Evolutionary conservation across 2,329 filamentous ascomycete species (phyloP).

Genomic region (Ophiocordyceps camponoti-saundersi): DNA sequence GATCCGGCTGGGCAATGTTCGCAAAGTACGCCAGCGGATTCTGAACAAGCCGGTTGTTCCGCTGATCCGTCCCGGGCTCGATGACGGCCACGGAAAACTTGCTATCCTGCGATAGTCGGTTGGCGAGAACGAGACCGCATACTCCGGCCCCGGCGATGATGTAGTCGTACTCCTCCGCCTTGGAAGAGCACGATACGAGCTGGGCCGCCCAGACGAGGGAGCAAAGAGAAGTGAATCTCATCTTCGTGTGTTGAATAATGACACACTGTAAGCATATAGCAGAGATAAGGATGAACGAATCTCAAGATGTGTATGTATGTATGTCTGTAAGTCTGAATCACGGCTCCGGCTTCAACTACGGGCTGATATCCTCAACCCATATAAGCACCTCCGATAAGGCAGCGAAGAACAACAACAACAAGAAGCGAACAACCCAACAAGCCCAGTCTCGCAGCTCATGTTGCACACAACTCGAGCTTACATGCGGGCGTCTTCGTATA

Average conservation of each 20-base stretch:
- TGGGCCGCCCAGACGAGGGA: not conserved
- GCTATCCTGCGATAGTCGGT: constrained; percentile 17
- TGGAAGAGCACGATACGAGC: not conserved
- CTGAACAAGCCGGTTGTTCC: constrained; percentile 15
- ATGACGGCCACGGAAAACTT: constrained; percentile 16
- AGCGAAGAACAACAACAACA: no score
- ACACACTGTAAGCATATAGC: no score
- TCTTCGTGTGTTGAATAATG: no score
- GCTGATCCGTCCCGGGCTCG: constrained; percentile 18
- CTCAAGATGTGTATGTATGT: no score
- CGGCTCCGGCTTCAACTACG: no score
- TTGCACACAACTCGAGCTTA: no score
- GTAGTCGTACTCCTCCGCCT: constrained; percentile 10
- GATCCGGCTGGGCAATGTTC: not conserved
- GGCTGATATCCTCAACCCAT: no score
- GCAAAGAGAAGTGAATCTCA: not conserved
- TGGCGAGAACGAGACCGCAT: constrained; percentile 18
- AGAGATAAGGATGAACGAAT: no score
- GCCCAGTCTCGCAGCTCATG: not conserved
- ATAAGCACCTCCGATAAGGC: no score
- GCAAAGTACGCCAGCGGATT: constrained; percentile 9
- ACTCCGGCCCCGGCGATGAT: constrained; percentile 21
- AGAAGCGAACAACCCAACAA: no score
- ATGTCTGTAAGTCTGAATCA: no score
- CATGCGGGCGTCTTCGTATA: not conserved